These are phyloP conservation scores for Cercophora sp. DNA, from an alignment of 495 filamentous ascomycete species.

Conservation along the genomic window DNA sequence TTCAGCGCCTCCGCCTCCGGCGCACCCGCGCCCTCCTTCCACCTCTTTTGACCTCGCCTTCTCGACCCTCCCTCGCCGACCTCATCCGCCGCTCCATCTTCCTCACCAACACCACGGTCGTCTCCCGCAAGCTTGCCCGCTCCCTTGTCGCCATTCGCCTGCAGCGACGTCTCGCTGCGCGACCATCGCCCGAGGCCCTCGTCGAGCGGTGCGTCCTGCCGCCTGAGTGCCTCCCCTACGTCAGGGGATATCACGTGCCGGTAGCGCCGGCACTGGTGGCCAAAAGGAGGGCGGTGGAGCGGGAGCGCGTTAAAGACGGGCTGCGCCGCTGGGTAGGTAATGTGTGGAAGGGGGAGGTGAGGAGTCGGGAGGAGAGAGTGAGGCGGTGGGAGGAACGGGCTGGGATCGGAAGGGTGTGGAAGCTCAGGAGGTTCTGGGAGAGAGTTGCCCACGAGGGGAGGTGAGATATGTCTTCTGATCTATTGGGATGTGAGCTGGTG, in stretches of 20 bases:
- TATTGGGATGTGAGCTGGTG: too few relatives aligned
- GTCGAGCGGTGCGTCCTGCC: constrained; percentile 44
- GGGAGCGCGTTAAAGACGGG: constrained; percentile 52
- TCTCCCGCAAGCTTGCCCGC: constrained; percentile 50
- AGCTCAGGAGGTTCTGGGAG: constrained; percentile 52
- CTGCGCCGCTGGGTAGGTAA: constrained; percentile 48
- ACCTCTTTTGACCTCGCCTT: constrained; percentile 43
- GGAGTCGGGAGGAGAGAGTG: constrained; percentile 34
- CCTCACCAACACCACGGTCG: constrained; percentile 51
- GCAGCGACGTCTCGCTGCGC: constrained; percentile 38
- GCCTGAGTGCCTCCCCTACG: constrained; percentile 38
- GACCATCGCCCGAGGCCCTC: constrained; percentile 40
- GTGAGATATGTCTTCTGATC: too few relatives aligned
- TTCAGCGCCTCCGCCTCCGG: constrained; percentile 53
- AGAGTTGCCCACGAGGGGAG: too few relatives aligned
- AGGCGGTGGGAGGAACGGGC: constrained; percentile 37
- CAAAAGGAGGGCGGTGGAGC: constrained; percentile 46
- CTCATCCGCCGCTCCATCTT: constrained; percentile 54
- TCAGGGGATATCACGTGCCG: constrained; percentile 2
- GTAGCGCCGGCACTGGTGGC: constrained; percentile 33
- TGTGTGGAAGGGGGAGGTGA: constrained; percentile 42
- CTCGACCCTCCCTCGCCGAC: constrained; percentile 50
- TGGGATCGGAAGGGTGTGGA: constrained; percentile 47
- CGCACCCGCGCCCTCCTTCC: constrained; percentile 44
- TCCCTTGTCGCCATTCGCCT: constrained; percentile 50